Conservation (phyloP, 2,329 filamentous ascomycete genomes). For the Seiridium unicorne region DNA sequence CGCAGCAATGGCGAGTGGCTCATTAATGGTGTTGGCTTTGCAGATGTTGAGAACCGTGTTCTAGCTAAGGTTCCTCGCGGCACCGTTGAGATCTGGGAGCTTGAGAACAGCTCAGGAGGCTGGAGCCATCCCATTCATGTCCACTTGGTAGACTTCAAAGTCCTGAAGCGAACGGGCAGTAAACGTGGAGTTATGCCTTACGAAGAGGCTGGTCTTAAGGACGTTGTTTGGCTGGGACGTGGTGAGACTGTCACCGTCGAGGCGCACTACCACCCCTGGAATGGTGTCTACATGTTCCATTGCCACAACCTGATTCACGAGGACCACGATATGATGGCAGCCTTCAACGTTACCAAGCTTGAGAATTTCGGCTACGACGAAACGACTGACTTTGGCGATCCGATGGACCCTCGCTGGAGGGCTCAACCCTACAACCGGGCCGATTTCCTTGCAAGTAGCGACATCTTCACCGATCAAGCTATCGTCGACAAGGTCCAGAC, state of each 20-base stretch:
- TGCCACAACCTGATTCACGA: constrained; percentile 46
- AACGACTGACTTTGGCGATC: constrained; percentile 31
- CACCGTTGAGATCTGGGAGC: constrained; percentile 46
- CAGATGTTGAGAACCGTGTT: constrained; percentile 43
- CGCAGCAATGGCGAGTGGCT: constrained; percentile 42
- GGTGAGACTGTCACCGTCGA: constrained; percentile 50
- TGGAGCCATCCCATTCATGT: constrained; percentile 57
- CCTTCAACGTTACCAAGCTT: constrained; percentile 40
- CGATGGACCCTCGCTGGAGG: constrained; percentile 34
- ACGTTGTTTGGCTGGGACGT: constrained; percentile 53
- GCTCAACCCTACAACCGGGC: constrained; percentile 24
- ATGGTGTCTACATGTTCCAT: constrained; percentile 51
- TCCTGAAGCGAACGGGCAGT: constrained; percentile 46
- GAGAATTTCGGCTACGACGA: constrained; percentile 36
- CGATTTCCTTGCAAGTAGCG: constrained; percentile 20
- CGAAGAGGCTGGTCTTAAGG: constrained; percentile 53
- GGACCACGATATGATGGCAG: constrained; percentile 45
- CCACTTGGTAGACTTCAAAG: constrained; percentile 57
- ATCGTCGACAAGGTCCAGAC: constrained; percentile 27
- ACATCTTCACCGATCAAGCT: constrained; percentile 22
- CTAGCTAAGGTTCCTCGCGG: constrained; percentile 45
- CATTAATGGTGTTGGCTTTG: constrained; percentile 48
- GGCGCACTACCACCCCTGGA: constrained; percentile 51
- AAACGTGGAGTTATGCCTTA: constrained; percentile 44
- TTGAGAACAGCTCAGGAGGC: constrained; percentile 47